Evolutionary conservation across 176 grass and related monocot genomes (phyloP).

Genomic region (Thinopyrum elongatum): DNA sequence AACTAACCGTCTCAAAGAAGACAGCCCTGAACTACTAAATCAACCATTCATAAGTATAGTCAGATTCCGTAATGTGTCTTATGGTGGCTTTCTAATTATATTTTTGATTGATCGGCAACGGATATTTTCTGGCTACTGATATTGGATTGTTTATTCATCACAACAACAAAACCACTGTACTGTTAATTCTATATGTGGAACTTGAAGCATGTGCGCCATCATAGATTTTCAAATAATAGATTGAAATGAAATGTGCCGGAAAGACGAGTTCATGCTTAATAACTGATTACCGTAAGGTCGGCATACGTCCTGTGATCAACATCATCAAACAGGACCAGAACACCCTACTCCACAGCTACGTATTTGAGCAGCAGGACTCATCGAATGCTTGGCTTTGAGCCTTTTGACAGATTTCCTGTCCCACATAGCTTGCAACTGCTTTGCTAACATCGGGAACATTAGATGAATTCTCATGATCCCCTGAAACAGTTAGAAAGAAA

Average conservation of each 20-base stretch:
- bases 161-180: too few species aligned
- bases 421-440: too few species aligned
- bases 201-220: too few species aligned
- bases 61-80: too few species aligned
- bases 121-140: too few species aligned
- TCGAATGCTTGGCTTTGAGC: not conserved
- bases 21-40: not conserved
- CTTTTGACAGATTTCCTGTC: not conserved
- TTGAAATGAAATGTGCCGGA: too few species aligned
- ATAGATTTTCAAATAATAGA: too few species aligned
- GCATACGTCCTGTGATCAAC: constrained; percentile 63
- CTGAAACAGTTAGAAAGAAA: constrained; percentile 52
- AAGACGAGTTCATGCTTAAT: not conserved
- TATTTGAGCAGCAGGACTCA: not conserved
- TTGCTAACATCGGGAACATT: constrained; percentile 18
- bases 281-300: constrained; percentile 57
- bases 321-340: constrained; percentile 46
- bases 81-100: too few species aligned
- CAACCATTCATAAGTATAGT: too few species aligned
- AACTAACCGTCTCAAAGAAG: not conserved
- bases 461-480: constrained; percentile 35
- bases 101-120: too few species aligned
- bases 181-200: too few species aligned
- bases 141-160: too few species aligned
- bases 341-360: not conserved